Evolutionary conservation across 1,284 basidiomycete species (phyloP), one percentile per base, ranked within the genome.

Genomic region (Entoloma clypeatum): DNA sequence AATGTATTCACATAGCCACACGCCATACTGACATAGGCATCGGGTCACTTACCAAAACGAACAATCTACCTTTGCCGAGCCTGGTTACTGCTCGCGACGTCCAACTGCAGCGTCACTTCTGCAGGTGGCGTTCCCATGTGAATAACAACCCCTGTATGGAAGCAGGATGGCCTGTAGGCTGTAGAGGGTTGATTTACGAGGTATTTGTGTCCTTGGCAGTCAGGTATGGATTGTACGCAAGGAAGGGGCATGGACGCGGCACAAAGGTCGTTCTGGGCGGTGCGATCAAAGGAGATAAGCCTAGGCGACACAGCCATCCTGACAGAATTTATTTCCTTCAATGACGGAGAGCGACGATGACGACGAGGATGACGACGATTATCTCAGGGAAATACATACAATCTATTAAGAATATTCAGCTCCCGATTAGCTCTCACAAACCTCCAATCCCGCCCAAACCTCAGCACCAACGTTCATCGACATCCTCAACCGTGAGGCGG

Each of bases 21-120:
- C 31, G 39, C 38, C 43, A 5, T 45, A 40, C 17, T n/a, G 43
- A 41, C 24, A 18, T 45, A 7, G 38, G 38, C 13, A 45, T 45
- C 11, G 38, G 19, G 3, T 34, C 34, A 8, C 28, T 45, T 24
- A 13, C 11, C n/a, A 27, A 33, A 27, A 13, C 22, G 11, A 21
- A 23, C n/a, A n/a, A 11, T 8, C 14, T 44, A 9, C 30, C 3
- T 11, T 34, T 40, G 14, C 39, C 35, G 2, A 25, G 11, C 5
- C 7, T n/a, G 18, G 21, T 16, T 34, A n/a, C 24, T 25, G 10
- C 37, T 40, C 7, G 36, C 26, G 7, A 26, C 19, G 2, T 16
- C 14, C 2, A 36, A 39, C 39, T 41, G 35, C 30, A 37, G 40
- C 13, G 36, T 39, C 36, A 17, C 27, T 18, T 35, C 44, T 13